Evolutionary conservation across 2,329 filamentous ascomycete genomes (phyloP).

Genomic region (Capronia epimyces): DNA sequence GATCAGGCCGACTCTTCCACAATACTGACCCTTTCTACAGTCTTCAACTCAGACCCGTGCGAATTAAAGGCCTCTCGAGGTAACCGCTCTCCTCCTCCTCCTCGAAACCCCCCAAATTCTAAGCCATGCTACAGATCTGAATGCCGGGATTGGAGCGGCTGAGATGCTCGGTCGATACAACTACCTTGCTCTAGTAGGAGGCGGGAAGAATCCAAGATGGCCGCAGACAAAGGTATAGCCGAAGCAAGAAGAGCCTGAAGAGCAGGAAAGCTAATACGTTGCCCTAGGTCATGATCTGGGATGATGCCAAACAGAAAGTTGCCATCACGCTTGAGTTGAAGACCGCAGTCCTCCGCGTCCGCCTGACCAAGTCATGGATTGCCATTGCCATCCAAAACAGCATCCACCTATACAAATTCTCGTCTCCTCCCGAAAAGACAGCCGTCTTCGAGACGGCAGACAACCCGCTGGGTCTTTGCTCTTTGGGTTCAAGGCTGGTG

Average conservation of each 20-base stretch:
- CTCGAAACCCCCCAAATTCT: neutral
- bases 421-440: constrained; percentile 63
- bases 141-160: constrained; percentile 72
- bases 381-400: constrained; percentile 76
- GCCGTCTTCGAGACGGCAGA: constrained; percentile 78
- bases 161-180: constrained; percentile 84
- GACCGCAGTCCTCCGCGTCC: constrained; percentile 72
- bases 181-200: constrained; percentile 83
- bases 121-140: constrained; percentile 55
- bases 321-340: constrained; percentile 72
- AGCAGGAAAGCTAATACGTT: constrained; percentile 4
- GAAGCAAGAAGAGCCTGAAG: neutral
- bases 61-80: constrained; percentile 61
- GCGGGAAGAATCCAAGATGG: constrained; percentile 78
- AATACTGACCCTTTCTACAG: constrained; percentile 39
- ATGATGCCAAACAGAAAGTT: constrained; percentile 71
- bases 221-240: constrained; percentile 69
- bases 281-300: constrained; percentile 71
- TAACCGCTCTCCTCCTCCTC: constrained; percentile 32
- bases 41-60: constrained; percentile 68
- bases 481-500: constrained; percentile 65
- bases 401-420: constrained; percentile 74
- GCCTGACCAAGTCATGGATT: constrained; percentile 69
- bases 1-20: constrained; percentile 18
- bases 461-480: constrained; percentile 76